Base-by-base conservation (phyloP, 164 flowering plant species). In the Stephania japonica region DNA sequence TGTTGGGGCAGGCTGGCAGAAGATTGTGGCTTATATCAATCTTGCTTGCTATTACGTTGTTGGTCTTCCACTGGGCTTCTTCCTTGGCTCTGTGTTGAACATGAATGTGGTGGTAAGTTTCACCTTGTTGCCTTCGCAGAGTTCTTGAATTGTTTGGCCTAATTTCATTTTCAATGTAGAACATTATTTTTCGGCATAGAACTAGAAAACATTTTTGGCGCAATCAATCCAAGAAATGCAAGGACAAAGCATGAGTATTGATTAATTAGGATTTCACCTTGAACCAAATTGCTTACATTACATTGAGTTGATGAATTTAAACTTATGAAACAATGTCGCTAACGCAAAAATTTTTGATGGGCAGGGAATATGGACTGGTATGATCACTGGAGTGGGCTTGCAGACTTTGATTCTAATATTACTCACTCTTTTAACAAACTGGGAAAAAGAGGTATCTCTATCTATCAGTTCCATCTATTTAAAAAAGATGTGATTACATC, bases 1-100 rank as follows among this genome's bases (percentile, higher is more conserved):
- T 67, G 75, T 79, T 7, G 84, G 81, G 72, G 81, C 81, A 12
- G 84, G 84, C 41, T 81, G 84, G 81, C 84, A 81, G 70, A 76
- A 78, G 78, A 49, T 81, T 70, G 81, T 79, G 13, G 84, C 84
- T 32, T 81, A 79, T 70, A 72, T 81, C 6, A 81, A 79, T 50
- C 25, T 81, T 38, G 84, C 75, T 56, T 79, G 81, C 68, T 81
- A 81, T 53, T 81, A 77, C 65, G 24, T 79, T 24, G 73, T 81
- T 4, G 84, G 84, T 32, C 76, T 79, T 68, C 84, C 84, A 0
- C 81, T 81, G 14, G 84, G 81, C 9, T 81, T 81, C 79, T 67
- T 79, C 10, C 74, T 79, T 18, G 84, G 84, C 13, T 25, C 78
- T 41, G 16, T 65, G 42, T 63, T 81, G 59, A 70, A 77, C 72